phyloP scores from a whole-genome alignment of 139 green algal species.

The Auxenochlorella protothecoides region DNA sequence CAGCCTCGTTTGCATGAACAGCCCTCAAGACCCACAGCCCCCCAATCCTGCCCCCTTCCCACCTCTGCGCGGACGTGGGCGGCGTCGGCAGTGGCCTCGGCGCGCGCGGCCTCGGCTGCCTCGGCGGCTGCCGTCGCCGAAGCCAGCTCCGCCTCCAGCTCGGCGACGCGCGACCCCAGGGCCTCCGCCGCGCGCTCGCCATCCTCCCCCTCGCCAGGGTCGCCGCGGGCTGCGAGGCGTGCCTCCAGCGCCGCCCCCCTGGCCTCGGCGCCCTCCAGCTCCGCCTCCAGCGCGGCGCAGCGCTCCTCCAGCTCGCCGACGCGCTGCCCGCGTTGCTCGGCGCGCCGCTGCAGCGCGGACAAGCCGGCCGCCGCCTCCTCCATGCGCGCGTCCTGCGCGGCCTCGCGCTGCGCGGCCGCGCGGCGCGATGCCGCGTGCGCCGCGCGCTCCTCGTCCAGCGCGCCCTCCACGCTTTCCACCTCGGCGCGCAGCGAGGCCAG shows the following conservation, averaged over 20 bases:
- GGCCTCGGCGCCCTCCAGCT: constrained; percentile 12
- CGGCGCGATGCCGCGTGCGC: constrained; percentile 20
- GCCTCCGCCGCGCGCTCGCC: constrained; percentile 1
- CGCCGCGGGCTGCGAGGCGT: constrained; percentile 1
- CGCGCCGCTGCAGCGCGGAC: constrained; percentile 29
- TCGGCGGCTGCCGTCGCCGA: not conserved
- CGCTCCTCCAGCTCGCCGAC: constrained; percentile 26
- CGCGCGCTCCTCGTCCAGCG: constrained; percentile 46
- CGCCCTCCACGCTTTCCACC: constrained; percentile 37
- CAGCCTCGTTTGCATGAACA: constrained; percentile 4
- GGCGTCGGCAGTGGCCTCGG: not conserved
- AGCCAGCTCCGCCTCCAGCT: constrained; percentile 7
- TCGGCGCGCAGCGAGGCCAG: constrained; percentile 39
- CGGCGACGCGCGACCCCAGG: constrained; percentile 13
- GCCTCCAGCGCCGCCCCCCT: constrained; percentile 10
- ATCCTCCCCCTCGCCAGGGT: not conserved
- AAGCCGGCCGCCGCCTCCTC: constrained; percentile 32
- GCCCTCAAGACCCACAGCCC: not conserved
- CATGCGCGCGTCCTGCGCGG: constrained; percentile 45
- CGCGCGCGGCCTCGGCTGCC: too few species aligned
- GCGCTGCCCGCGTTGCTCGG: constrained; percentile 23
- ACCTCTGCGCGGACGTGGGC: not conserved
- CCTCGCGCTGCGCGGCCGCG: constrained; percentile 34
- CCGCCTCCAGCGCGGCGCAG: constrained; percentile 1
- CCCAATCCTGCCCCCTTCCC: constrained; percentile 9